Percentiles rank a stretch among this genome's conserved stretches.
Evolutionary conservation across 805 yeast genomes (phyloP).

Genomic region (Yamadazyma endophytica): DNA sequence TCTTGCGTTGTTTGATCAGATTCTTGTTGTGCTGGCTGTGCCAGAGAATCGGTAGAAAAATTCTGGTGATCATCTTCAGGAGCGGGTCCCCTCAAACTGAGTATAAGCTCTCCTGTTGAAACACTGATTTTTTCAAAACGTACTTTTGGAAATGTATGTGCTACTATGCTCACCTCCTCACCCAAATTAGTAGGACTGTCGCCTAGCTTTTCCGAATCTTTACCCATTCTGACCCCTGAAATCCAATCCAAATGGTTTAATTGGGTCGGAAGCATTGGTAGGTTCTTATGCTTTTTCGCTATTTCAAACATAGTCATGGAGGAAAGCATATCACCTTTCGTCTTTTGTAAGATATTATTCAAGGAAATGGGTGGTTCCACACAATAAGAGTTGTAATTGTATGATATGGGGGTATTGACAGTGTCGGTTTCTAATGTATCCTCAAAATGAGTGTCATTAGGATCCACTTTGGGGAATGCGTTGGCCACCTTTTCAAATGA

Average conservation of each 20-base stretch:
- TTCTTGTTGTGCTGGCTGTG: neutral
- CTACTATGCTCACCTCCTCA: conserved; percentile 85
- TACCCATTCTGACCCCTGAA: conserved; percentile 81
- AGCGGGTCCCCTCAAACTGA: conserved; percentile 68
- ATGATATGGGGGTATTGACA: conserved; percentile 1
- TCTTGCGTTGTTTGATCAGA: neutral
- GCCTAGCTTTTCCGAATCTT: conserved; percentile 28
- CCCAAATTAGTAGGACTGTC: conserved; percentile 64
- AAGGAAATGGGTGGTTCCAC: conserved; percentile 33
- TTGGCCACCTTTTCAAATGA: conserved; percentile 21
- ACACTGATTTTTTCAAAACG: conserved; percentile 85
- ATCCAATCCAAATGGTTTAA: conserved; percentile 84
- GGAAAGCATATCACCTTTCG: conserved; percentile 32
- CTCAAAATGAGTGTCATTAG: conserved; percentile 6
- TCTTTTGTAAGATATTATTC: conserved; percentile 25
- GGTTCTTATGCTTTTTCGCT: conserved; percentile 26
- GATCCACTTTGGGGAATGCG: conserved; percentile 12
- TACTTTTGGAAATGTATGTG: conserved; percentile 84
- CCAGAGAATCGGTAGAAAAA: conserved; percentile 1
- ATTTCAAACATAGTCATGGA: conserved; percentile 33
- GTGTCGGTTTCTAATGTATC: conserved; percentile 1
- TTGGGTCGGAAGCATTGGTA: conserved; percentile 19
- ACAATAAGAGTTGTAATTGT: conserved; percentile 30
- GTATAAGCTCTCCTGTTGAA: conserved; percentile 71
- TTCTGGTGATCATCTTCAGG: conserved; percentile 10